Evolutionary conservation across 2,329 filamentous ascomycete genomes (phyloP).

Genomic region (Aspergillus sclerotialis): DNA sequence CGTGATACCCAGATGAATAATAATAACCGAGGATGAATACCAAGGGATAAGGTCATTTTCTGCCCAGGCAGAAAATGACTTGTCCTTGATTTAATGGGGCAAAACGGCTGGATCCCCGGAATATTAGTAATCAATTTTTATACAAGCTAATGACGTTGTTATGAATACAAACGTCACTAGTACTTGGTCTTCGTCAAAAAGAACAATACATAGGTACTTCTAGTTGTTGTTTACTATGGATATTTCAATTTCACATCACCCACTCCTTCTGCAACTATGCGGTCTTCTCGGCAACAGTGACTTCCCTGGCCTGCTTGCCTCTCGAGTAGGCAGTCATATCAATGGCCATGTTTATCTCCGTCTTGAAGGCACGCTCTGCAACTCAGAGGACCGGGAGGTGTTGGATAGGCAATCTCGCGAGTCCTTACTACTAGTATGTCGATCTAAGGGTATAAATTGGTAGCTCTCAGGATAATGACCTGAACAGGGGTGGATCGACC

Average conservation of each 20-base stretch:
- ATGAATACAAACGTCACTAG: too few species aligned
- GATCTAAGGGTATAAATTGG: neutral
- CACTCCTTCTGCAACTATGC: constrained; percentile 8
- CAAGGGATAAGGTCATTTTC: too few species aligned
- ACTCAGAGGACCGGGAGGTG: neutral
- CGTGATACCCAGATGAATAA: too few species aligned
- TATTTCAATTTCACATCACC: neutral
- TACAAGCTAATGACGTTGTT: too few species aligned
- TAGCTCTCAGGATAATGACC: neutral
- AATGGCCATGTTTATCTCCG: constrained; percentile 3
- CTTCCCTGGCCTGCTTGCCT: constrained; percentile 6
- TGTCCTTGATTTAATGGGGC: constrained; percentile 1
- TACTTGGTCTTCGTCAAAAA: too few species aligned
- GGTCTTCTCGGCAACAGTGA: constrained; percentile 5
- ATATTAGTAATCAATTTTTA: too few species aligned
- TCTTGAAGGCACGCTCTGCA: constrained; percentile 6
- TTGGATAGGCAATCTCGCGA: neutral
- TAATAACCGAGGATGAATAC: too few species aligned
- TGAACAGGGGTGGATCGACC: constrained; percentile 9
- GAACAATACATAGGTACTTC: too few species aligned
- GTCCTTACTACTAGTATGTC: neutral
- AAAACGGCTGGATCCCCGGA: too few species aligned
- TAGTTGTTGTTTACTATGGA: too few species aligned
- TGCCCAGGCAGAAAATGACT: constrained; percentile 10
- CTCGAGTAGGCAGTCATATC: neutral